A percentile compares a stretch with the other conserved stretches of the same genome.
phyloP scores from a whole-genome alignment of 2,329 filamentous ascomycete species.

The Fusarium transvaalense region DNA sequence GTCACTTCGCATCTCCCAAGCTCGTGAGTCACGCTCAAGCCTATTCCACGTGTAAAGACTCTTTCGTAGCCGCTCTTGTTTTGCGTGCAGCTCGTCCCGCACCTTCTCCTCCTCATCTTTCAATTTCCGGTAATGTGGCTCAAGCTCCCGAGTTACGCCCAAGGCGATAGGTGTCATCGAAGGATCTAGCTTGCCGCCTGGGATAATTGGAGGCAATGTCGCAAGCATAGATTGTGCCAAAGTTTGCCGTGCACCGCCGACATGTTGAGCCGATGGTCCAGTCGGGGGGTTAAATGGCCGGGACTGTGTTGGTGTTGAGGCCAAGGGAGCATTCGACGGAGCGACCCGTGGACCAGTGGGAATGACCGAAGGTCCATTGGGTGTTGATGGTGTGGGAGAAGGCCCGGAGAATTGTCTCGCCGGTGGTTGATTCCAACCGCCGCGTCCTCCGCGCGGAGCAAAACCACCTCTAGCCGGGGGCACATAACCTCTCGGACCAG shows the following conservation, averaged over 20 bases:
- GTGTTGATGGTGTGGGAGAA: conserved; percentile 56
- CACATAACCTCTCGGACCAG: conserved; percentile 68
- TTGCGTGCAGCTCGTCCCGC: conserved; percentile 64
- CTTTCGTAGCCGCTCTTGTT: conserved; percentile 67
- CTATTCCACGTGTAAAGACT: conserved; percentile 66
- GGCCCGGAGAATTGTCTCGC: conserved; percentile 52
- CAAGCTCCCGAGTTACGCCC: conserved; percentile 66
- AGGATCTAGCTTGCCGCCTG: conserved; percentile 67
- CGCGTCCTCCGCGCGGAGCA: conserved; percentile 59
- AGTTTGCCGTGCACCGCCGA: conserved; percentile 56
- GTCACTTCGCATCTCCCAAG: conserved; percentile 68
- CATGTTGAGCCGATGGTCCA: conserved; percentile 61
- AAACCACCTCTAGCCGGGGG: conserved; percentile 61
- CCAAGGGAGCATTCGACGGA: conserved; percentile 51
- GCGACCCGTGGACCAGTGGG: conserved; percentile 62
- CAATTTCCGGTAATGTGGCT: conserved; percentile 66
- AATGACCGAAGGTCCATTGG: conserved; percentile 57
- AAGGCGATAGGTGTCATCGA: conserved; percentile 58
- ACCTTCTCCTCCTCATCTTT: conserved; percentile 70
- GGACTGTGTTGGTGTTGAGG: conserved; percentile 58
- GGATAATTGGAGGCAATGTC: conserved; percentile 64
- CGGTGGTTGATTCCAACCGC: conserved; percentile 57
- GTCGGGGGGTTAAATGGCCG: conserved; percentile 69
- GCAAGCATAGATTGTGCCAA: conserved; percentile 66
- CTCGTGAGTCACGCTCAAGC: conserved; percentile 66